Evolutionary conservation across 2,329 filamentous ascomycete species (phyloP), one percentile per base, ranked within the genome.

Genomic region (Diaporthe eres): DNA sequence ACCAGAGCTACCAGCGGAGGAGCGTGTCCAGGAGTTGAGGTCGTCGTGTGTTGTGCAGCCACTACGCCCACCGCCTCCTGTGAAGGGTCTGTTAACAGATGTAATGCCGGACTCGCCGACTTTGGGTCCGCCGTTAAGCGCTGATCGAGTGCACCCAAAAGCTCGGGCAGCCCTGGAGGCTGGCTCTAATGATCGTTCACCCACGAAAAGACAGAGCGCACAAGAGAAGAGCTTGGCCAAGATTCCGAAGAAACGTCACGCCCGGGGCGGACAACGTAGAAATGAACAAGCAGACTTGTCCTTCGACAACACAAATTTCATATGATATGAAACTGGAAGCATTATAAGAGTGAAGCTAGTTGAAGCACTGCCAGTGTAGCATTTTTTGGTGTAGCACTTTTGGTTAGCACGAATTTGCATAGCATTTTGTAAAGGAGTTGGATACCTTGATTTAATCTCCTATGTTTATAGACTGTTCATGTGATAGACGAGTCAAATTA

Each of bases 91-190:
- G 0, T 2, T 19, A 10, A 6, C 65, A 1, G 47, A 19, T 4
- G 34, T 8, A 42, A 34, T 39, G 10, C 49, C 65, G 3, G 65
- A 70, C 25, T 70, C 65, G 19, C 65, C 65, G 6, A 70, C 65
- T 22, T 31, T 70, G 17, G 65, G 65, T 4, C 65, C 49, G 10
- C 49, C 34, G 3, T 3, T 70, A 9, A 55, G n/a, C 25, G 15
- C 15, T 8, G 15, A 39, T 39, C 22, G 22, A 4, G 65, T 9
- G 3, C 19, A 51, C 13, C 7, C 31, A 17, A 28, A 53, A n/a
- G 12, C 7, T n/a, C 6, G 19, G 10, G 47, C 44, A 25, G 44
- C 28, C 47, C 7, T 37, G 12, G 28, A 68, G 1, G 22, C 2
- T 12, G 0, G 31, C 10, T 7, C 63, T 6, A 4, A 34, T 19